Conservation (phyloP, 148 eudicot genomes). For the Simmondsia chinensis region DNA sequence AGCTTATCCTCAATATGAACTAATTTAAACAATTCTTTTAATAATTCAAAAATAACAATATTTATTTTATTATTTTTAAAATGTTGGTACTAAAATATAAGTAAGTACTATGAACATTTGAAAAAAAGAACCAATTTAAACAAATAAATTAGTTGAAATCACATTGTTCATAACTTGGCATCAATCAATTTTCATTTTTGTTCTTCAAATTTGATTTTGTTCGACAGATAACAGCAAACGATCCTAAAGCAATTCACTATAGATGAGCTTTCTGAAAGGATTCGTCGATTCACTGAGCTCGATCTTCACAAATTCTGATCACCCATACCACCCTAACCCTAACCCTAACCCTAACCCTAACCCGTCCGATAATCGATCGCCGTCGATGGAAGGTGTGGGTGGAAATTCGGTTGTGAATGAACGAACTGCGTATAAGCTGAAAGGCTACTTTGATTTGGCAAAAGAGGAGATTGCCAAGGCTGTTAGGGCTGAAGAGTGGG, state of each 20-base stretch:
- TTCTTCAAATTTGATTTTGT: not conserved
- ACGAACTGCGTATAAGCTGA: slow-evolving; percentile 75
- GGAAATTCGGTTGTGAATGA: slow-evolving; percentile 45
- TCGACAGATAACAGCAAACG: not conserved
- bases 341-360: slow-evolving; percentile 53
- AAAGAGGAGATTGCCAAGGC: slow-evolving; percentile 81
- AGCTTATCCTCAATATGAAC: too few relatives aligned
- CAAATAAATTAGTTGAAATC: too few relatives aligned
- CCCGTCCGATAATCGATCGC: slow-evolving; percentile 6
- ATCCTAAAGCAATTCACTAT: not conserved
- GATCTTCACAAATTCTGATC: slow-evolving; percentile 30
- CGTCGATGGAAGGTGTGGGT: slow-evolving; percentile 40
- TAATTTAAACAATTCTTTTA: too few relatives aligned
- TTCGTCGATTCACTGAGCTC: slow-evolving; percentile 45
- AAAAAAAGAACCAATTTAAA: too few relatives aligned
- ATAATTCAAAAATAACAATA: too few relatives aligned
- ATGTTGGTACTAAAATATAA: too few relatives aligned
- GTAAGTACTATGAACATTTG: too few relatives aligned
- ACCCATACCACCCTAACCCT: slow-evolving; percentile 19
- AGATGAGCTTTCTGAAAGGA: slow-evolving; percentile 65
- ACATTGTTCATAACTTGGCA: too few relatives aligned
- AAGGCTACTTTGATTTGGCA: slow-evolving; percentile 86
- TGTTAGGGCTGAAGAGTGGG: slow-evolving; percentile 94
- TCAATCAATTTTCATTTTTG: too few relatives aligned
- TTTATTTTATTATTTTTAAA: too few relatives aligned